These are phyloP conservation scores for Aspergillus wentii DNA, from an alignment of 495 filamentous ascomycete genomes.

Conservation along the genomic window DNA sequence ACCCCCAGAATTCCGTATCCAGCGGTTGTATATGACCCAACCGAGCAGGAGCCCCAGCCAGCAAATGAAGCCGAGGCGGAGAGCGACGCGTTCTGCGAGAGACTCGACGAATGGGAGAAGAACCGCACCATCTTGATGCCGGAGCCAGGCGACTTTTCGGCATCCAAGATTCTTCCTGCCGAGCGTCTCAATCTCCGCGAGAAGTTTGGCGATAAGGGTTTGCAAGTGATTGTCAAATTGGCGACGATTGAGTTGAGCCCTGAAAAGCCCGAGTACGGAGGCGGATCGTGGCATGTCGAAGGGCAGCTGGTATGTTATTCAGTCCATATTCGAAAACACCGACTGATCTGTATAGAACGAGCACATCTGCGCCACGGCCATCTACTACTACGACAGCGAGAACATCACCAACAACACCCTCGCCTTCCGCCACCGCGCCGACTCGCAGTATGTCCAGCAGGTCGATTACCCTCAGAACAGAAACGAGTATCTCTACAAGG, in stretches of 20 bases:
- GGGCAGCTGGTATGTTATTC: slow-evolving; percentile 46
- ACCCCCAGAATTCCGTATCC: too few species aligned
- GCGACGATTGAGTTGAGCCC: slow-evolving; percentile 58
- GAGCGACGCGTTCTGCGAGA: slow-evolving; percentile 8
- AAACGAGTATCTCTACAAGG: too few species aligned
- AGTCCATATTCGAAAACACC: too few species aligned
- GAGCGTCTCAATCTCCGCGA: slow-evolving; percentile 17
- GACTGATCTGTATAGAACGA: too few species aligned
- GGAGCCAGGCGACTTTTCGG: slow-evolving; percentile 27
- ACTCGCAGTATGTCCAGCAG: too few species aligned
- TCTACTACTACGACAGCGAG: too few species aligned
- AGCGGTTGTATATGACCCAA: too few species aligned
- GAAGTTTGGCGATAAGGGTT: slow-evolving; percentile 21
- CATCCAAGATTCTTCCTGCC: not conserved
- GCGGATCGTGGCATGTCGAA: slow-evolving; percentile 51
- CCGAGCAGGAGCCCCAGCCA: slow-evolving; percentile 16
- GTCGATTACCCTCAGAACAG: slow-evolving; percentile 25
- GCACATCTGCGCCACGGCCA: too few species aligned
- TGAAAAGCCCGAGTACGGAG: slow-evolving; percentile 44
- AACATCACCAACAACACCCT: slow-evolving; percentile 56
- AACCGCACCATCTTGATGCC: slow-evolving; percentile 20
- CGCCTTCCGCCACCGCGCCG: slow-evolving; percentile 42
- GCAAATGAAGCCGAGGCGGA: slow-evolving; percentile 16
- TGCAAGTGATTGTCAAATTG: slow-evolving; percentile 63
- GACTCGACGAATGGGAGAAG: slow-evolving; percentile 6